phyloP scores from a whole-genome alignment of 176 grass and related monocot genomes.

The Eleusine coracana region DNA sequence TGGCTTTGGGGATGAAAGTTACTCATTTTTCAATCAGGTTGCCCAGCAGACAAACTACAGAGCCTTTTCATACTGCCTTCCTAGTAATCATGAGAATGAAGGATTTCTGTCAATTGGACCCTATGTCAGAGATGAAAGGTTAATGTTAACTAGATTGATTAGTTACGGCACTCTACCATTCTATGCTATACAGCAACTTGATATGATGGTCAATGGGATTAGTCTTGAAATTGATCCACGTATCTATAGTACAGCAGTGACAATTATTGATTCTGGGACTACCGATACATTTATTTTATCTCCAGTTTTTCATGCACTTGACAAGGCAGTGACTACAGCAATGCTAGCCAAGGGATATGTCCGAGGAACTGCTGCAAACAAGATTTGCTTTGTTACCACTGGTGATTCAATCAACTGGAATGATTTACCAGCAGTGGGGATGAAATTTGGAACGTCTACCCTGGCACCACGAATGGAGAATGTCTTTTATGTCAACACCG shows the following conservation, averaged over 20 bases:
- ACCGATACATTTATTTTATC: constrained; percentile 19
- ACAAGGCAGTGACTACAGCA: not conserved
- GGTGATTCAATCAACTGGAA: not conserved
- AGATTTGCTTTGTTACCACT: not conserved
- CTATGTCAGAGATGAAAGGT: constrained; percentile 7
- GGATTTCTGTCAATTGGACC: constrained; percentile 31
- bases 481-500: not conserved
- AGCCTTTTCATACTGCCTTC: constrained; percentile 37
- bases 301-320: constrained; percentile 20
- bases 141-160: not conserved
- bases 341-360: constrained; percentile 34
- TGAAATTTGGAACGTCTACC: constrained; percentile 7
- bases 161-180: not conserved
- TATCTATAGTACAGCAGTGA: not conserved
- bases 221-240: constrained; percentile 24
- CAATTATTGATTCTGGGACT: constrained; percentile 26
- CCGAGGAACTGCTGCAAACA: not conserved
- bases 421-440: constrained; percentile 30
- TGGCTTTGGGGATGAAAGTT: constrained; percentile 24
- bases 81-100: not conserved
- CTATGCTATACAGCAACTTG: constrained; percentile 27
- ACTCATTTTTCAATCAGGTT: constrained; percentile 44
- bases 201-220: constrained; percentile 25
- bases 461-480: constrained; percentile 16
- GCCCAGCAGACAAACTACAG: constrained; percentile 8